Base-by-base conservation (phyloP, 108 stramenopile genomes). In the Seminavis robusta region DNA sequence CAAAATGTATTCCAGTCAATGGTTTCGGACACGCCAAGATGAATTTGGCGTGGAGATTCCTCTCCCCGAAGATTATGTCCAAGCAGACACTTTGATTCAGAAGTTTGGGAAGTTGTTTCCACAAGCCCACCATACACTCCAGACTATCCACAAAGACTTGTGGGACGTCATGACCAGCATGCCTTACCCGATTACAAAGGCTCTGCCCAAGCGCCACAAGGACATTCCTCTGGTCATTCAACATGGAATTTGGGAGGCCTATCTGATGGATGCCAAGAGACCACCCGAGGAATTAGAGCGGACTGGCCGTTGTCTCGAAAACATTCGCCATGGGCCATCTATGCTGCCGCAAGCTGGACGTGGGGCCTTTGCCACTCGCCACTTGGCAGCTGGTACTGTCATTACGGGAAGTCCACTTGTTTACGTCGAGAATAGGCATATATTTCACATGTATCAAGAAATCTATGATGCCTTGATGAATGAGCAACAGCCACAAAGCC, bases 331-430 rank as follows among this genome's bases (percentile, higher is more conserved):
- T 17, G 76, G 79, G 13, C 44, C 39, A 3, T 73, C 73, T 33
- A 74, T 59, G 11, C 52, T 81, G 9, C 50, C 53, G 15, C 57
- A 73, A 36, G 80, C 80, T 13, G 80, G 76, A 1, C 46, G 76
- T n/a, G 80, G 80, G 15, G 80, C 68, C 3, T 76, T 81, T 66
- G 73, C 80, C 0, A 65, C 72, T 15, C 62, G 69, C 25, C 60
- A 51, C 29, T 17, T 77, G 29, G 41, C 67, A 11, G 37, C 56
- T 25, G 47, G 47, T 10, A 27, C 19, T 24, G 33, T 57, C 2
- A 63, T 81, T 16, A 45, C 63, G 7, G 25, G 47, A 17, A 57
- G 68, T 4, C 80, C 80, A 44, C 29, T 77, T 3, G 3, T 82
- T 3, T 63, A 62, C 30, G 58, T 77, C 33, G 63, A 69, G 0